Base-by-base conservation (phyloP, 495 filamentous ascomycete species). In the Penicillium samsonianum region DNA sequence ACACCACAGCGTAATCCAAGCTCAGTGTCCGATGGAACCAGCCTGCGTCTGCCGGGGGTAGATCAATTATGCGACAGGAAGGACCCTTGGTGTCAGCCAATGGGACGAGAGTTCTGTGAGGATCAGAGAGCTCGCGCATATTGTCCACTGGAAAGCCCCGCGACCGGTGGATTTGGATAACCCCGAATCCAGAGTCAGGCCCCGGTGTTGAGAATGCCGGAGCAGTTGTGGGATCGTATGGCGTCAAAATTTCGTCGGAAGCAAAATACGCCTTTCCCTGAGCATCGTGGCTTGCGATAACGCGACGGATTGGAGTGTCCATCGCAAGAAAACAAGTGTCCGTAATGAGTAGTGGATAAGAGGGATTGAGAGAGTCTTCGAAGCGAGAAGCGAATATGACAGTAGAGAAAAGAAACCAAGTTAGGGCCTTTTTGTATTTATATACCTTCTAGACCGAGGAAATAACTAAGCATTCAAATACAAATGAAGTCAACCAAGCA, bases 11-110 rank as follows among this genome's bases (percentile, higher is more conserved):
- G 19, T 67, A 70, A 28, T 69, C 65, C 28, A 70, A 47, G 42
- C 62, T 65, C 25, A 70, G 30, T 2, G 66, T 70, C 1, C 67
- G 66, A 38, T 69, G 67, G 60, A 70, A 67, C 65, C 62, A 68
- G 17, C 62, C 65, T 22, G 44, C 19, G 8, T 68, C 57, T 10
- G 60, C 50, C 19, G 65, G 62, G 10, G 63, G 65, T 4, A 67
- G 52, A 22, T 66, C 57, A 5, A 65, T 22, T 10, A 70, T 54
- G 23, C 70, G 67, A 55, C 53, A 60, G 20, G 65, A 67, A 1
- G 65, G 62, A 1, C 65, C 67, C 44, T 70, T 70, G 20, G 62
- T 63, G 41, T 69, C 66, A n/a, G 66, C 64, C 9, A 69, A 53
- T 3, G 66, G 66, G 11, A 69, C 66, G 8, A 67, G 59, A 5